Evolutionary conservation across 2,329 filamentous ascomycete species (phyloP).

Genomic region (Aspergillus ochraceus): DNA sequence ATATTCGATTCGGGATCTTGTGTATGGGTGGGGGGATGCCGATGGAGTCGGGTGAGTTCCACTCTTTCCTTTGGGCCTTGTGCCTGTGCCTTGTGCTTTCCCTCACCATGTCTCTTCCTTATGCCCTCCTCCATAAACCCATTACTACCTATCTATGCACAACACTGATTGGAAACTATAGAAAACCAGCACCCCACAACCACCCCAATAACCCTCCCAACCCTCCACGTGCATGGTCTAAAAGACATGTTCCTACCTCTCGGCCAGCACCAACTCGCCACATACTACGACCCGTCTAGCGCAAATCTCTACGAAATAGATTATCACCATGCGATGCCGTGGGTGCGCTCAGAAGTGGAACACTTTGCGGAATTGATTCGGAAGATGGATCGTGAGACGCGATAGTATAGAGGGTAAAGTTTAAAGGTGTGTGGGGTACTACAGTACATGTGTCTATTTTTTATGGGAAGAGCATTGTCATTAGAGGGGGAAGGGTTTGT

Average conservation of each 20-base stretch:
- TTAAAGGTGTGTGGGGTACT: too few relatives aligned
- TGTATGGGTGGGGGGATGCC: constrained; percentile 21
- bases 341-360: constrained; percentile 19
- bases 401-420: background rate
- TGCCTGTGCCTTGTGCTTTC: too few relatives aligned
- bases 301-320: constrained; percentile 19
- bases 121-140: too few relatives aligned
- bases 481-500: too few relatives aligned
- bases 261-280: constrained; percentile 16
- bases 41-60: constrained; percentile 20
- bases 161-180: too few relatives aligned
- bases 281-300: constrained; percentile 13
- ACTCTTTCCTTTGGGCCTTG: too few relatives aligned
- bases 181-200: background rate
- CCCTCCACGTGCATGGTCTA: constrained; percentile 22
- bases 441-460: too few relatives aligned
- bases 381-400: constrained; percentile 12
- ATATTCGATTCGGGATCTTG: constrained; percentile 18
- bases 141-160: too few relatives aligned
- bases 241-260: constrained; percentile 18
- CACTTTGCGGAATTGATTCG: constrained; percentile 16
- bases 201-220: constrained; percentile 14
- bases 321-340: constrained; percentile 28
- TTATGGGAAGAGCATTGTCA: too few relatives aligned
- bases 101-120: too few relatives aligned